Conservation (phyloP, 1,284 basidiomycete genomes). For the Psilocybe mexicana region DNA sequence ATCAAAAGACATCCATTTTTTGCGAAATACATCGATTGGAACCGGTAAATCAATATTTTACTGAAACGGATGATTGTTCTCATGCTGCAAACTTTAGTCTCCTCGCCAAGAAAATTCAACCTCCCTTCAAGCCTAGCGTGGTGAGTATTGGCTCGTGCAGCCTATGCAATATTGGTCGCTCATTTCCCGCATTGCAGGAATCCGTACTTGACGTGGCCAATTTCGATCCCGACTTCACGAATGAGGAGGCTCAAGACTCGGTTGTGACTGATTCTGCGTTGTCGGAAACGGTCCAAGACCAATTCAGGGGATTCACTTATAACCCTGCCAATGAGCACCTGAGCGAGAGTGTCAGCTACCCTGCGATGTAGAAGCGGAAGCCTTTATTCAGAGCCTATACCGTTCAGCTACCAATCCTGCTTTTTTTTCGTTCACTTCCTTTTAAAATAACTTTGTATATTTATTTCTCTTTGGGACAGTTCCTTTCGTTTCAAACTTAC, state of each 20-base stretch:
- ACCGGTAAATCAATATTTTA: slow-evolving; percentile 43
- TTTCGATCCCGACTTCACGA: slow-evolving; percentile 95
- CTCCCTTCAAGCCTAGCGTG: slow-evolving; percentile 97
- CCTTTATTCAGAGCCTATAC: not conserved
- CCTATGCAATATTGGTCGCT: not conserved
- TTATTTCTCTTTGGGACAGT: slow-evolving; percentile 9
- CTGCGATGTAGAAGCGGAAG: slow-evolving; percentile 30
- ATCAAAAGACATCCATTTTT: slow-evolving; percentile 98
- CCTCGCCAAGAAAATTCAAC: slow-evolving; percentile 94
- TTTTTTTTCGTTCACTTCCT: not conserved
- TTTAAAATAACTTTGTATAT: not conserved
- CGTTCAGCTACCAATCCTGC: not conserved
- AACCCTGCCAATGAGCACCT: slow-evolving; percentile 80
- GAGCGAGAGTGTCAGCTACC: slow-evolving; percentile 74
- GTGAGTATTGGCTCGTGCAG: slow-evolving; percentile 46
- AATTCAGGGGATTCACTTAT: slow-evolving; percentile 88
- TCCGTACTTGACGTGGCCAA: slow-evolving; percentile 84
- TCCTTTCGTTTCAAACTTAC: not conserved
- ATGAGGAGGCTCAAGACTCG: slow-evolving; percentile 90
- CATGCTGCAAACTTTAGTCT: slow-evolving; percentile 51
- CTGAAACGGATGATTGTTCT: not conserved
- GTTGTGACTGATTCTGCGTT: slow-evolving; percentile 92
- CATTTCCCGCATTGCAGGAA: slow-evolving; percentile 46
- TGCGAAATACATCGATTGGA: slow-evolving; percentile 92
- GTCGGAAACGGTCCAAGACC: slow-evolving; percentile 92